Base-by-base conservation (phyloP, 108 stramenopile species). In the Cyclotella baltica region DNA sequence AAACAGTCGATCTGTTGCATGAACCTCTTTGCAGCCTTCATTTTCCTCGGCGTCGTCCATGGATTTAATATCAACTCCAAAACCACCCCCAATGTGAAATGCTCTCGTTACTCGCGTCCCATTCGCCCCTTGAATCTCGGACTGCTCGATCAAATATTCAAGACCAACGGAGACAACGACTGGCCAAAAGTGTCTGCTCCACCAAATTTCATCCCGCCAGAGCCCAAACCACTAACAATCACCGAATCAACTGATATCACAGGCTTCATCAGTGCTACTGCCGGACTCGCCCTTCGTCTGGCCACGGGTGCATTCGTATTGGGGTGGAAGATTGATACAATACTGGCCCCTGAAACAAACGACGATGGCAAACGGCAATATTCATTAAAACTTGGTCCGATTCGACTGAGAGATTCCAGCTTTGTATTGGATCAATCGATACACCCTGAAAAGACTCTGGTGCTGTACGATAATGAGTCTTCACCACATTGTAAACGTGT, bases 381-480 rank as follows among this genome's bases (percentile, higher is more conserved):
- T 75, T 65, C 76, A 15, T 67, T 91, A 47, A 58, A 81, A 34
- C 66, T 93, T 34, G 90, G 90, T 15, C 90, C 89, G 3, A 70
- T 89, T 25, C 47, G 75, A 22, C 67, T 94, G 25, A 83, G 88
- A 18, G 96, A 96, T 77, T 77, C 85, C n/a, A 88, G 88, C 28
- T 79, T 86, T 27, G 86, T 90, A 19, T 75, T 94, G 65, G 51
- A 70, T 11, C 67, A 70, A 33, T 85, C 81, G 0, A 59, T 82
- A 20, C 62, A 83, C 50, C 92, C 93, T 15, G 20, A 37, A 0
- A n/a, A 90, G 55, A 89, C 88, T 25, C 69, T 98, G 22, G 88
- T 97, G 19, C 47, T 98, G 13, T 98, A 97, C 79, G 96, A 96
- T 61, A 95, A 88, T 46, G 96, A 97, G 53, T 82, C 89, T 1